Base-by-base conservation (phyloP, 805 yeast species). In the Barnettozyma wickerhamii region DNA sequence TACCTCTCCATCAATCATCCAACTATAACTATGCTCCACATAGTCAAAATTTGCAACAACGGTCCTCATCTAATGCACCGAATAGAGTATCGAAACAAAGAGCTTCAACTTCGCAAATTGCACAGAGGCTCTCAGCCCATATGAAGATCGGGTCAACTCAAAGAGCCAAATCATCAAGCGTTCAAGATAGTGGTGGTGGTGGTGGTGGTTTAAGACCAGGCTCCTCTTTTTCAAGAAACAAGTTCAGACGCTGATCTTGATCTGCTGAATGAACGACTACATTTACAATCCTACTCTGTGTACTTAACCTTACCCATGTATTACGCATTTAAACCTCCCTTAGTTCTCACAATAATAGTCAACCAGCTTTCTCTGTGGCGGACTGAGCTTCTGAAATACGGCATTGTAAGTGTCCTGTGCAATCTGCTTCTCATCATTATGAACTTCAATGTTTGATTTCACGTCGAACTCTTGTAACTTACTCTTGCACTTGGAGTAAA, bases 311-410 rank as follows among this genome's bases (percentile, higher is more conserved):
- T 17, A 18, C 18, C 27, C 13, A 20, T 23, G 33, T 21, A 26
- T 14, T n/a, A 19, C n/a, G n/a, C n/a, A n/a, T n/a, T n/a, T n/a
- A n/a, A n/a, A n/a, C n/a, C n/a, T n/a, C n/a, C n/a, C 26, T 41
- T 34, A 49, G 33, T 45, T 48, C 3, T 51, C 51, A 43, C 56
- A 47, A 51, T 74, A 76, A 46, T 69, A 68, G 41, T 74, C 72
- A 13, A 76, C 66, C 37, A 77, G 54, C 45, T 67, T 72, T 39
- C 57, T 59, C 42, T 76, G 81, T 1, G 75, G 64, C 3, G 52
- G 42, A 14, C 70, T 58, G 29, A 75, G 53, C 41, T 60, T 63
- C 26, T 54, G 60, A 46, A 74, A 58, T 4, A 73, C 56, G 19
- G 51, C 45, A 29, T 54, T 58, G 27, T 52, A 58, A 5, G 58